Base-by-base conservation (phyloP, 306 rosid genomes). In the Carpinus viminea region DNA sequence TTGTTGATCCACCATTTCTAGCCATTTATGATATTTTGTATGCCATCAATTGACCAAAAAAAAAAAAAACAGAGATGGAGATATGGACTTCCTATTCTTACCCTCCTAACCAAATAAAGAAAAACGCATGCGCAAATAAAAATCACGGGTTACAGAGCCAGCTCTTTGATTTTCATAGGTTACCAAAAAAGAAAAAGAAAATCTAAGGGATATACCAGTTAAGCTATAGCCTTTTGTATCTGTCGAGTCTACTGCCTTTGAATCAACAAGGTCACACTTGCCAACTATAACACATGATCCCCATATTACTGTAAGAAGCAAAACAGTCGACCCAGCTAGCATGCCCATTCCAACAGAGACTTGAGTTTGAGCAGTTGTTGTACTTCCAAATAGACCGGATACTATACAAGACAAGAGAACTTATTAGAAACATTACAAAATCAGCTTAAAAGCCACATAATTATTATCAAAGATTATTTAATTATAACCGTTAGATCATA, bases 271-370 rank as follows among this genome's bases (percentile, higher is more conserved):
- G 82, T 88, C 91, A n/a, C 87, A 80, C 89, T 86, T 91, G 72
- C 93, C 96, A 31, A 91, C 84, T 46, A 89, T 8, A 68, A 91
- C 81, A 79, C 96, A 89, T 12, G 93, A 80, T 21, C 90, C 93
- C 96, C 96, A 91, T 47, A 89, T 81, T 47, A 89, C 12, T 5
- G 96, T 82, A 52, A 89, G 85, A 70, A 91, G 93, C 93, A 91
- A 79, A 18, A 89, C 96, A 74, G 91, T 88, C 47, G 96, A 89
- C 48, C 96, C 96, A 76, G 93, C 89, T 36, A 91, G 80, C 76
- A 91, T 83, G 24, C 93, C 93, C 90, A 91, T 91, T 80, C 93
- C 96, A 36, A 89, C 91, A 7, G 91, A 85, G 66, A 91, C 97
- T 78, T 89, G 96, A 76, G 87, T 79, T 78, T 89, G 93, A 31